These are phyloP conservation scores for Podospora bellae-mahoneyi DNA, from an alignment of 495 filamentous ascomycete genomes.

Conservation along the genomic window DNA sequence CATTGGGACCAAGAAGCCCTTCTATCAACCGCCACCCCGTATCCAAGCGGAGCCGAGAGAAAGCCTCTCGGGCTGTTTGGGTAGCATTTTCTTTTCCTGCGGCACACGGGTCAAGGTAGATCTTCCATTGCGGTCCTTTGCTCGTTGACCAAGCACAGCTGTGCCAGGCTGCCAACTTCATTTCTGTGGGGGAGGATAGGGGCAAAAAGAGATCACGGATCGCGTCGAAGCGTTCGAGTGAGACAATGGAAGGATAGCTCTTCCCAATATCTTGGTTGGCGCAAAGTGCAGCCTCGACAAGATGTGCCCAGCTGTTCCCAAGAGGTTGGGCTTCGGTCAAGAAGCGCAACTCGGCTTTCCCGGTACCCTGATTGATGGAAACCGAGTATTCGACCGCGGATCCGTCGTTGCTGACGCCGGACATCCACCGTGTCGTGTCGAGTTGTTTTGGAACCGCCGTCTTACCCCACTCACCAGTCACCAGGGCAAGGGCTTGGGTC, in stretches of 20 bases:
- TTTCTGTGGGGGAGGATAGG: not conserved
- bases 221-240: slow-evolving; percentile 18
- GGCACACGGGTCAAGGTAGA: slow-evolving; percentile 20
- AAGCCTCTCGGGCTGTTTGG: slow-evolving; percentile 13
- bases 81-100: slow-evolving; percentile 1
- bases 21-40: slow-evolving; percentile 16
- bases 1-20: slow-evolving; percentile 1
- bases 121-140: slow-evolving; percentile 22
- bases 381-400: slow-evolving; percentile 12
- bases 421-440: not conserved
- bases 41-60: slow-evolving; percentile 14
- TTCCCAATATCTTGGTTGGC: slow-evolving; percentile 9
- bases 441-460: not conserved
- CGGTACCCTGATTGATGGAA: slow-evolving; percentile 7
- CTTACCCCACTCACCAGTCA: slow-evolving; percentile 4
- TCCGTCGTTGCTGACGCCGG: slow-evolving; percentile 11
- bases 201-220: slow-evolving; percentile 20
- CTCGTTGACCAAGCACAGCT: slow-evolving; percentile 14
- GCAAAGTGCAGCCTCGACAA: slow-evolving; percentile 4
- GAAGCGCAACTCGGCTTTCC: slow-evolving; percentile 13
- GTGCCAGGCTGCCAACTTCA: slow-evolving; percentile 19
- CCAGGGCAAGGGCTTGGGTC: not conserved
- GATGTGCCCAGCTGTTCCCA: not conserved
- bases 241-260: slow-evolving; percentile 10
- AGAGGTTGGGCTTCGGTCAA: slow-evolving; percentile 12